Conservation (phyloP, 2,329 filamentous ascomycete species). For the Fusarium euwallaceae region DNA sequence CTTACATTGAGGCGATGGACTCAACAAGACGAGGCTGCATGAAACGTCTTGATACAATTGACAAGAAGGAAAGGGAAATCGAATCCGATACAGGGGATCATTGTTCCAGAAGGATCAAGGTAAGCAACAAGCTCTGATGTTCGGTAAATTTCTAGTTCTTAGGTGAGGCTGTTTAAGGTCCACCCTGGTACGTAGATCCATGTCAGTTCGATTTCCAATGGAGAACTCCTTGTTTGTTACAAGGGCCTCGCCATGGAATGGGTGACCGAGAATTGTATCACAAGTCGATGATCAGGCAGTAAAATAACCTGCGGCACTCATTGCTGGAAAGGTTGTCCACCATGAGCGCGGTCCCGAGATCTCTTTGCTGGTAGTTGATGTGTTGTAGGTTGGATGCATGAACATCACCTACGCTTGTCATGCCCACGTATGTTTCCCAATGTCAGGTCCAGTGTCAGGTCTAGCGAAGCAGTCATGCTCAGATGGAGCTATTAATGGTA, state of each 20-base stretch:
- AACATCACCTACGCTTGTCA: background rate
- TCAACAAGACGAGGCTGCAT: background rate
- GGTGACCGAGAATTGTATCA: background rate
- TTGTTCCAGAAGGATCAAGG: background rate
- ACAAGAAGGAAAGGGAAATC: background rate
- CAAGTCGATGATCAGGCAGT: background rate
- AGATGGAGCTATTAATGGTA: background rate
- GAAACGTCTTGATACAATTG: conserved; percentile 1
- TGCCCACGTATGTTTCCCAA: background rate
- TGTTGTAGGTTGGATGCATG: background rate
- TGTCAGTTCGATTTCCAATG: conserved; percentile 1
- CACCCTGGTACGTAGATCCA: conserved; percentile 1
- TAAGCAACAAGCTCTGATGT: background rate
- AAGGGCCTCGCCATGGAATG: background rate
- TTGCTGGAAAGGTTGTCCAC: background rate
- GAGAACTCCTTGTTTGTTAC: conserved; percentile 2
- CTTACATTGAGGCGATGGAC: background rate
- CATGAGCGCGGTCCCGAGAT: background rate
- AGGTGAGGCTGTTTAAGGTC: conserved; percentile 3
- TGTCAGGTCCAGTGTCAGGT: background rate
- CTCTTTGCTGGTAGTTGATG: background rate
- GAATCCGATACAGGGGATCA: background rate
- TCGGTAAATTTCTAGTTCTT: background rate
- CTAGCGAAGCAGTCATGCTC: background rate
- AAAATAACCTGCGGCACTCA: background rate